Evolutionary conservation across 768 basidiomycete species (phyloP).

Genomic region (Tubosaeta sp.): DNA sequence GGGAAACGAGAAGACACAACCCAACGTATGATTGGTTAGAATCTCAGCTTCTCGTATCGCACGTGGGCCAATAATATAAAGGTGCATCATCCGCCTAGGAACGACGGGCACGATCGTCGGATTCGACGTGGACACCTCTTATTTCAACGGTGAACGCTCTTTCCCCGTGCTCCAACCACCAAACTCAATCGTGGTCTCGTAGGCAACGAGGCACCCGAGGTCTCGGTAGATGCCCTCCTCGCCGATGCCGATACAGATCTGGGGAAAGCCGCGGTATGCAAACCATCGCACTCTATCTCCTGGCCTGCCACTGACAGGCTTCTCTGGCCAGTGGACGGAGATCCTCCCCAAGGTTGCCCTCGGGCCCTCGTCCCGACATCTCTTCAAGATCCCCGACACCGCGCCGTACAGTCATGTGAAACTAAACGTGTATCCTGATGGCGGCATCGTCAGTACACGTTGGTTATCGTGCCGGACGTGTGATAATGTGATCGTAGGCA

Average conservation of each 20-base stretch:
- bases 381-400: conserved; percentile 69
- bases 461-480: neutral
- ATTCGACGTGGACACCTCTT: conserved; percentile 92
- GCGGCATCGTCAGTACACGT: conserved; percentile 68
- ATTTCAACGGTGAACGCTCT: conserved; percentile 71
- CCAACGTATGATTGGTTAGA: conserved; percentile 78
- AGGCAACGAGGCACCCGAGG: conserved; percentile 87
- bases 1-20: conserved; percentile 93
- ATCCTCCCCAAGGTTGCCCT: conserved; percentile 72
- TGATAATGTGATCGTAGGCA: conserved; percentile 46
- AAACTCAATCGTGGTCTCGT: neutral
- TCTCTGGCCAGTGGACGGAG: conserved; percentile 61
- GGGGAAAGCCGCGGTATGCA: conserved; percentile 52
- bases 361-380: conserved; percentile 82
- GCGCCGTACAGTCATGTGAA: conserved; percentile 71
- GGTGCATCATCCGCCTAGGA: conserved; percentile 90
- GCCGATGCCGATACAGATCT: conserved; percentile 39
- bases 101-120: conserved; percentile 68
- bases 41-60: too few relatives aligned
- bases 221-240: conserved; percentile 64
- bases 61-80: conserved; percentile 25
- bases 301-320: neutral
- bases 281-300: neutral
- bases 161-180: neutral
- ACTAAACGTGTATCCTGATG: conserved; percentile 94